phyloP scores from a whole-genome alignment of 108 stramenopile species.

The Mayamaea pseudoterrestris region DNA sequence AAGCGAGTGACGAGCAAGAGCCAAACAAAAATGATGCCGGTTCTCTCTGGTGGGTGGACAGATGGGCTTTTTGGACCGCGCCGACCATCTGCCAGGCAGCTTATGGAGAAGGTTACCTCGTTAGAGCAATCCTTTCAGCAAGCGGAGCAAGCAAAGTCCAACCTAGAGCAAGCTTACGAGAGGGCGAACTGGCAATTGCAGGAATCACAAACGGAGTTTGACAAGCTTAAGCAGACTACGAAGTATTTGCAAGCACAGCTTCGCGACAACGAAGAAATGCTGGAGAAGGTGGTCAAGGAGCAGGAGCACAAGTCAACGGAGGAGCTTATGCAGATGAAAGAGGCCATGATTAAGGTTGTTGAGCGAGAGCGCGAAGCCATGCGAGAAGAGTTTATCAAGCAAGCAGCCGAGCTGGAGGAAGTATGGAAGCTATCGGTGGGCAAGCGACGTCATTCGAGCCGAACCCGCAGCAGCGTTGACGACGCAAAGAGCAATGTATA shows the following conservation, averaged over 20 bases:
- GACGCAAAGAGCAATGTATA: too few species aligned
- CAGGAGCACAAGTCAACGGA: slow-evolving; percentile 11
- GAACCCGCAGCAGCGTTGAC: too few species aligned
- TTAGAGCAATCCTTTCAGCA: background rate
- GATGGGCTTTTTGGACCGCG: slow-evolving; percentile 9
- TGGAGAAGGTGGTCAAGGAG: slow-evolving; percentile 5
- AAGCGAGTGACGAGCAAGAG: too few species aligned
- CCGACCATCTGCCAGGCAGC: background rate
- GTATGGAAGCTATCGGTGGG: slow-evolving; percentile 35
- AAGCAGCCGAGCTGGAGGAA: slow-evolving; percentile 80
- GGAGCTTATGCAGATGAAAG: slow-evolving; percentile 14
- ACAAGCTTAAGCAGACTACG: slow-evolving; percentile 3
- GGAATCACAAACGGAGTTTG: slow-evolving; percentile 12
- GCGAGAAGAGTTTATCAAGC: slow-evolving; percentile 10
- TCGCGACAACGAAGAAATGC: slow-evolving; percentile 12
- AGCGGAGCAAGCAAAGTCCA: background rate
- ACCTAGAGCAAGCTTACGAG: slow-evolving; percentile 14
- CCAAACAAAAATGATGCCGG: too few species aligned
- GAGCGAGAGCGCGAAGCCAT: slow-evolving; percentile 12
- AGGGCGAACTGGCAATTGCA: slow-evolving; percentile 12
- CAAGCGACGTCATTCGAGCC: too few species aligned
- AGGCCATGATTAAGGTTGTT: slow-evolving; percentile 13
- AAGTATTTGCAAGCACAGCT: slow-evolving; percentile 14
- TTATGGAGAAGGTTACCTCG: slow-evolving; percentile 3
- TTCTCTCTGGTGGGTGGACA: too few species aligned